Conservation (phyloP, 2,329 filamentous ascomycete genomes). For the Nothophoma quercina region DNA sequence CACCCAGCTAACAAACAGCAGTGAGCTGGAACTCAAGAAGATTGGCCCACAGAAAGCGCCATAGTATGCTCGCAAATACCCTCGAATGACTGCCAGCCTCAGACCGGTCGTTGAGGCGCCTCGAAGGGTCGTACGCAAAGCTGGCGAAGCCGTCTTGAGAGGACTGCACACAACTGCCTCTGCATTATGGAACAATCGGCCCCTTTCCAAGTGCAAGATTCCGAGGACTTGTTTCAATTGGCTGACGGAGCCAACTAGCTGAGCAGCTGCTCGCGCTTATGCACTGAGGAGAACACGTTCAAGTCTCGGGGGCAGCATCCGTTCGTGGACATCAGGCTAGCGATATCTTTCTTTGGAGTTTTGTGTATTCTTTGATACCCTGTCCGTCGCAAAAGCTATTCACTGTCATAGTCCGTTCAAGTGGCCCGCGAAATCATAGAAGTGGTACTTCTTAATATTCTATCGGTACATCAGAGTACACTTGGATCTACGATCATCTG, state of each 20-base stretch:
- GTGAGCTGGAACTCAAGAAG: conserved; percentile 16
- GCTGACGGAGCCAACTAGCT: no score
- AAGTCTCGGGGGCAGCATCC: not conserved
- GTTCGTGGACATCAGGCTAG: no score
- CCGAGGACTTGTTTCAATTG: no score
- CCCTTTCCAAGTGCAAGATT: no score
- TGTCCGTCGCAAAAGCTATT: not conserved
- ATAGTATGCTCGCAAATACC: conserved; percentile 3
- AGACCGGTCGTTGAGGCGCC: not conserved
- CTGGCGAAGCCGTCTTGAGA: not conserved
- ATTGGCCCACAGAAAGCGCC: conserved; percentile 13
- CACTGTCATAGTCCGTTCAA: not conserved
- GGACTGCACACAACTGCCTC: no score
- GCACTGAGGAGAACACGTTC: not conserved
- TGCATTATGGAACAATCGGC: no score
- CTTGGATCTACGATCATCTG: no score
- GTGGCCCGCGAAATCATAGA: not conserved
- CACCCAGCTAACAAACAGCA: not conserved
- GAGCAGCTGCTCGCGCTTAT: no score
- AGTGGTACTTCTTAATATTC: not conserved
- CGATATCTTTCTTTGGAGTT: not conserved
- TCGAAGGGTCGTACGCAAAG: no score
- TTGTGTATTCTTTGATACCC: conserved; percentile 10
- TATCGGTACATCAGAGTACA: no score
- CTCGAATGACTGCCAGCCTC: not conserved